Conservation (phyloP, 768 basidiomycete species). For the Boletus reticulatus region DNA sequence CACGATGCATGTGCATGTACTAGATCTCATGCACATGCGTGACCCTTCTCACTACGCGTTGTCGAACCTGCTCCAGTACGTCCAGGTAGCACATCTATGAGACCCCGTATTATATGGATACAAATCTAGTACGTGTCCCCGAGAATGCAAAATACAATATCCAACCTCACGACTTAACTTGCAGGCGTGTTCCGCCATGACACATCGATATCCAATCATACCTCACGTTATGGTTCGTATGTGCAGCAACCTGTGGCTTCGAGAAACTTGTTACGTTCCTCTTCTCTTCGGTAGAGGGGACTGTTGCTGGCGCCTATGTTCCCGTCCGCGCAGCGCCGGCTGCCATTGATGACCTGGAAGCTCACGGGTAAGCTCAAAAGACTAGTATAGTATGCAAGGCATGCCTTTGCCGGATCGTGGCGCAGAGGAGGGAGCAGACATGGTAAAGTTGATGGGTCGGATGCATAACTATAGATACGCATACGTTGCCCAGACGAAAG, state of each 20-base stretch:
- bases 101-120: constrained; percentile 6
- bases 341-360: constrained; percentile 6
- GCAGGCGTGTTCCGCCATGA: background rate
- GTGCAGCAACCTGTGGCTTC: constrained; percentile 43
- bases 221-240: constrained; percentile 38
- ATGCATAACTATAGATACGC: constrained; percentile 55
- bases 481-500: constrained; percentile 56
- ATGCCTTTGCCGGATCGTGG: constrained; percentile 14
- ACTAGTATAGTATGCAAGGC: constrained; percentile 21
- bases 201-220: background rate
- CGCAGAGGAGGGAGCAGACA: constrained; percentile 34
- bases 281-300: constrained; percentile 39
- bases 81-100: background rate
- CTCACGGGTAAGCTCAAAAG: constrained; percentile 13
- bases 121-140: constrained; percentile 2
- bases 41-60: too few relatives aligned
- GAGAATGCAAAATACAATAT: background rate
- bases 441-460: constrained; percentile 49
- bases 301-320: constrained; percentile 39
- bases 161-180: background rate
- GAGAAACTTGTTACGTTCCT: constrained; percentile 44
- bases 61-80: too few relatives aligned
- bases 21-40: too few relatives aligned
- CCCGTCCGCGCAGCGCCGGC: constrained; percentile 33
- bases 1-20: too few relatives aligned